These are phyloP conservation scores for Puccinia hordei DNA, from an alignment of 1,284 basidiomycete species.

Conservation along the genomic window DNA sequence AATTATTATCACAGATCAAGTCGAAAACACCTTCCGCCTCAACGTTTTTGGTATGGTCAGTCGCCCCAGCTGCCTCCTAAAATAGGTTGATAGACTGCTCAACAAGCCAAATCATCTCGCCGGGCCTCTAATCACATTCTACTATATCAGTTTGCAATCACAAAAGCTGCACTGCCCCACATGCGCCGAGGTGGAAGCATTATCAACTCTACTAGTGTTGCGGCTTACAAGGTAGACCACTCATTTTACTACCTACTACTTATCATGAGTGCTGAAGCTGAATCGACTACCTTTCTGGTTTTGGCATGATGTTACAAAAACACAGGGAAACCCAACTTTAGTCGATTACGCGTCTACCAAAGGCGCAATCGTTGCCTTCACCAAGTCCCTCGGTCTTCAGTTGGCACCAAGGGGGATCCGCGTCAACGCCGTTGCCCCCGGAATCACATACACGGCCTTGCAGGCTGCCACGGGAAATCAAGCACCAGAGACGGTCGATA, in stretches of 20 bases:
- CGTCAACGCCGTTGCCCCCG: constrained; percentile 66
- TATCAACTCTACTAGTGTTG: constrained; percentile 69
- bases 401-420: constrained; percentile 67
- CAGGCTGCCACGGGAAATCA: constrained; percentile 54
- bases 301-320: not conserved
- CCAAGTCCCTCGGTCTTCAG: constrained; percentile 65
- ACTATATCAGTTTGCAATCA: constrained; percentile 52
- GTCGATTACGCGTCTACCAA: constrained; percentile 67
- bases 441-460: constrained; percentile 64
- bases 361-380: constrained; percentile 66
- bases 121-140: not conserved
- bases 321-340: constrained; percentile 59
- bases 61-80: not conserved
- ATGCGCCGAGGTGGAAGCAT: constrained; percentile 67
- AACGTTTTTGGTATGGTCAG: constrained; percentile 68
- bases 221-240: constrained; percentile 64
- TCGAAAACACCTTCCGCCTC: constrained; percentile 65
- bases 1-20: constrained; percentile 57
- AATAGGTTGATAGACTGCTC: not conserved
- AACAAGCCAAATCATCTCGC: not conserved
- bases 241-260: not conserved
- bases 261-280: not conserved
- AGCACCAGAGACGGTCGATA: constrained; percentile 23
- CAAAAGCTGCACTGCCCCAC: constrained; percentile 64
- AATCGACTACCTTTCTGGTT: not conserved